A percentile compares a stretch with the other conserved stretches of the same genome.
These are phyloP conservation scores for Bryoerythrophyllum caledonicum DNA, from an alignment of 225 moss, liverwort and hornwort genomes.

Conservation along the genomic window DNA sequence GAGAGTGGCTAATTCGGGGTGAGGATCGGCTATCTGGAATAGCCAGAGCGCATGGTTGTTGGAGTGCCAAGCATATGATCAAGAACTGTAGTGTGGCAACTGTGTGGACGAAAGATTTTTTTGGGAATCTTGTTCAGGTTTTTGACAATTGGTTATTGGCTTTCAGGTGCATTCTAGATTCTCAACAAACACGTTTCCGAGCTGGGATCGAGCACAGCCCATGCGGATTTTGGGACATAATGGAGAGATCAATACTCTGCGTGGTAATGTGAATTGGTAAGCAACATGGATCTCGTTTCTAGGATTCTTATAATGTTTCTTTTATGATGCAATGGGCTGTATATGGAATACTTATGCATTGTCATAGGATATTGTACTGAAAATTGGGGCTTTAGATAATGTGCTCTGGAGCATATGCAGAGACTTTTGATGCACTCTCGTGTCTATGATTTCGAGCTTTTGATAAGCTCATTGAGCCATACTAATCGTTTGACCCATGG, in stretches of 20 bases:
- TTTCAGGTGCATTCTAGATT: slow-evolving; percentile 68
- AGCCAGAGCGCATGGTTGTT: not conserved
- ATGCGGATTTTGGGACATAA: slow-evolving; percentile 81
- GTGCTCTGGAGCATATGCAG: not conserved
- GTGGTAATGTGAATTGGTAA: slow-evolving; percentile 80
- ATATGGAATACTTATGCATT: not conserved
- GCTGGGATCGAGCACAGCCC: slow-evolving; percentile 81
- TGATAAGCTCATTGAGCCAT: not conserved
- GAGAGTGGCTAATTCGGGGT: not conserved
- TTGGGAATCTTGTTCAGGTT: not conserved
- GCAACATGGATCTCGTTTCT: not conserved
- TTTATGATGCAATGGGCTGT: not conserved
- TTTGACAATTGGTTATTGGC: not conserved
- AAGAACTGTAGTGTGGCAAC: not conserved
- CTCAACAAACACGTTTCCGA: slow-evolving; percentile 78
- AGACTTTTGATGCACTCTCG: not conserved
- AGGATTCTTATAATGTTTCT: not conserved
- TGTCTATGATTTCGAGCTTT: not conserved
- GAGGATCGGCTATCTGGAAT: not conserved
- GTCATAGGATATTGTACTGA: not conserved
- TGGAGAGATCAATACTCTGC: slow-evolving; percentile 78
- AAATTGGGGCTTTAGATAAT: not conserved
- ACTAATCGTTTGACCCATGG: not conserved
- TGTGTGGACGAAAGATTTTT: not conserved
- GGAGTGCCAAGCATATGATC: not conserved